Percentiles rank a stretch among this genome's conserved stretches.
These are phyloP conservation scores for Botryosphaeria agaves DNA, from an alignment of 2,329 filamentous ascomycete species.

Conservation along the genomic window DNA sequence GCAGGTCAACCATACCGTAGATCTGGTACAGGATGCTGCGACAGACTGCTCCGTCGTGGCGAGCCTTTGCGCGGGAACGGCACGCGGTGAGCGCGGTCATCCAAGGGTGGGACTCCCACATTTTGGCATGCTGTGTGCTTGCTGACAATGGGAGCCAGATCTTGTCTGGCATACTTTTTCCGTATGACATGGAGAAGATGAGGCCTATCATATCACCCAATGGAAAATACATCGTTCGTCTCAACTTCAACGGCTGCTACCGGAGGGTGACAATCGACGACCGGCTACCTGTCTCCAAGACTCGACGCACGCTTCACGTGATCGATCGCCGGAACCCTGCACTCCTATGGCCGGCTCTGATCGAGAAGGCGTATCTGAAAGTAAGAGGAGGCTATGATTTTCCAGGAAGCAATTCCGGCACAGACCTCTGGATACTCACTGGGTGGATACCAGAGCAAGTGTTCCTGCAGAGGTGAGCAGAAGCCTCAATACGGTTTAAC, in stretches of 20 bases:
- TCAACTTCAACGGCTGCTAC: conserved; percentile 91
- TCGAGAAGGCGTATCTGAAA: conserved; percentile 95
- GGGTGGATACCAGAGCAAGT: conserved; percentile 97
- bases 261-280: conserved; percentile 82
- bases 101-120: conserved; percentile 36
- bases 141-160: conserved; percentile 29
- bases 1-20: conserved; percentile 41
- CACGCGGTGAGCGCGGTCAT: conserved; percentile 50
- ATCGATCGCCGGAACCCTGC: conserved; percentile 66
- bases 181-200: conserved; percentile 43
- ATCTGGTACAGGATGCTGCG: conserved; percentile 87
- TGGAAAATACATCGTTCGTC: conserved; percentile 80
- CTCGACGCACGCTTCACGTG: conserved; percentile 64
- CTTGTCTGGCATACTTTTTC: conserved; percentile 56
- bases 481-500: neutral
- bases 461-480: conserved; percentile 55
- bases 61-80: conserved; percentile 70
- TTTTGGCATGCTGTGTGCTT: too few relatives aligned
- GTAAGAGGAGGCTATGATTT: conserved; percentile 94
- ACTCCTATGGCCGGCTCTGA: conserved; percentile 78
- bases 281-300: conserved; percentile 61
- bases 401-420: conserved; percentile 90
- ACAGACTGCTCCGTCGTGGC: conserved; percentile 96
- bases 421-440: conserved; percentile 79
- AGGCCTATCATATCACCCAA: conserved; percentile 51